Evolutionary conservation across 345 rosid species (phyloP).

Genomic region (Brassica napus): DNA sequence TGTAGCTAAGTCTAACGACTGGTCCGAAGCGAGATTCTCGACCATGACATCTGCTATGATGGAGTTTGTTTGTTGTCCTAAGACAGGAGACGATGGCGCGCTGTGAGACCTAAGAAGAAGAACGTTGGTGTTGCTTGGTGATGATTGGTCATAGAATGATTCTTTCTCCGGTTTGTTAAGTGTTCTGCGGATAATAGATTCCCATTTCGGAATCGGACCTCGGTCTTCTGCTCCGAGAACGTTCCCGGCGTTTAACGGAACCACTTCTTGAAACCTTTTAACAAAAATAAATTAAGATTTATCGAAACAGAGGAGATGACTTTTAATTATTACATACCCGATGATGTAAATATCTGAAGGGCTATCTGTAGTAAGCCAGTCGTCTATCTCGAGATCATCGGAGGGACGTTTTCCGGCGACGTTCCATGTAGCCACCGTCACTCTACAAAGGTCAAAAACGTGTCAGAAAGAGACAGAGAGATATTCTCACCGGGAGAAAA

Average conservation of each 20-base stretch:
- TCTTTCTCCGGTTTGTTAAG: conserved; percentile 67
- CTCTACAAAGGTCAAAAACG: conserved; percentile 46
- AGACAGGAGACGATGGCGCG: conserved; percentile 86
- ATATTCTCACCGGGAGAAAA: neutral
- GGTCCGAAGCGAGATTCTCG: conserved; percentile 40
- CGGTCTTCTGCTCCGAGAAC: conserved; percentile 90
- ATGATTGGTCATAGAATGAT: conserved; percentile 53
- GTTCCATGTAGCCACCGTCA: conserved; percentile 88
- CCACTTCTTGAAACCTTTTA: conserved; percentile 88
- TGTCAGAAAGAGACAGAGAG: neutral
- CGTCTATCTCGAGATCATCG: conserved; percentile 78
- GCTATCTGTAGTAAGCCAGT: conserved; percentile 84
- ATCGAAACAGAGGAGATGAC: conserved; percentile 3
- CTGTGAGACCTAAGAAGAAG: conserved; percentile 47
- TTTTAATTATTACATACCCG: conserved; percentile 50
- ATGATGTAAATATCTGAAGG: conserved; percentile 89
- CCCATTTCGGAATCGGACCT: conserved; percentile 93
- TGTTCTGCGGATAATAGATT: conserved; percentile 78
- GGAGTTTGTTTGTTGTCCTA: conserved; percentile 56
- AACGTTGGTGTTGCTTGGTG: conserved; percentile 26
- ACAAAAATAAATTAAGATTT: neutral
- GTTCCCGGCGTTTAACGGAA: conserved; percentile 92
- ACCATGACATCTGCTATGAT: conserved; percentile 60
- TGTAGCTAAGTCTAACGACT: conserved; percentile 46
- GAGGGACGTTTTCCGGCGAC: conserved; percentile 86